Percentiles rank a stretch among this genome's conserved stretches.
Conservation (phyloP, 169 alveolate genomes). For the Cryptosporidium canis region DNA sequence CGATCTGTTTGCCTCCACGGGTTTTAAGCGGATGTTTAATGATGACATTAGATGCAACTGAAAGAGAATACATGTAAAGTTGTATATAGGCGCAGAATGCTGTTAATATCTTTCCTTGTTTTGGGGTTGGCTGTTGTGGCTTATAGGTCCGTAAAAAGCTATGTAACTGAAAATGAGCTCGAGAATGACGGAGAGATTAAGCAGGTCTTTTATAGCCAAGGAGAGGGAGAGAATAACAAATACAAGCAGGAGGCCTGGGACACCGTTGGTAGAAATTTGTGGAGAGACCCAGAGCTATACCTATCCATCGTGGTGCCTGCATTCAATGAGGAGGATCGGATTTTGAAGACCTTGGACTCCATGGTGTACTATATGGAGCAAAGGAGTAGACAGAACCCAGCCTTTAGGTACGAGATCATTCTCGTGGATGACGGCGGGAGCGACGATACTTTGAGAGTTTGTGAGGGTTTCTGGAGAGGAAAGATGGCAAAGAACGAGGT, state of each 20-base stretch:
- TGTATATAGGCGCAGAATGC: neutral
- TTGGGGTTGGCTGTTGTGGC: neutral
- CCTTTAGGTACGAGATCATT: conserved; percentile 81
- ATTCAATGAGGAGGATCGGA: conserved; percentile 82
- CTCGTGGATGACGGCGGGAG: conserved; percentile 87
- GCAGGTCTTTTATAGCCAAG: neutral
- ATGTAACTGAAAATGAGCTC: neutral
- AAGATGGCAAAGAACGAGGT: conserved; percentile 9
- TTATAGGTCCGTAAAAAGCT: neutral
- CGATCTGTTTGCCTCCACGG: neutral
- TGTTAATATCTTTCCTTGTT: neutral
- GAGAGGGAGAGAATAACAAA: neutral
- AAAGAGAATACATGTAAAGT: neutral
- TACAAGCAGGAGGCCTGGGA: neutral
- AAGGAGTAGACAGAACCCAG: conserved; percentile 13
- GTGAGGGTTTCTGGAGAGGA: conserved; percentile 73
- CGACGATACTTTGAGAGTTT: conserved; percentile 80
- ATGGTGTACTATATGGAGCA: conserved; percentile 72
- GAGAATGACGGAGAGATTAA: neutral
- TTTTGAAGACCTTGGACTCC: conserved; percentile 78
- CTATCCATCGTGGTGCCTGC: conserved; percentile 86
- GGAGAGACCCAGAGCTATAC: conserved; percentile 23
- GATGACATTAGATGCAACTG: neutral
- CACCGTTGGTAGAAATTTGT: neutral
- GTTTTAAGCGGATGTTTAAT: neutral